phyloP scores from a whole-genome alignment of 2,329 filamentous ascomycete genomes.

The Fusarium continuum region DNA sequence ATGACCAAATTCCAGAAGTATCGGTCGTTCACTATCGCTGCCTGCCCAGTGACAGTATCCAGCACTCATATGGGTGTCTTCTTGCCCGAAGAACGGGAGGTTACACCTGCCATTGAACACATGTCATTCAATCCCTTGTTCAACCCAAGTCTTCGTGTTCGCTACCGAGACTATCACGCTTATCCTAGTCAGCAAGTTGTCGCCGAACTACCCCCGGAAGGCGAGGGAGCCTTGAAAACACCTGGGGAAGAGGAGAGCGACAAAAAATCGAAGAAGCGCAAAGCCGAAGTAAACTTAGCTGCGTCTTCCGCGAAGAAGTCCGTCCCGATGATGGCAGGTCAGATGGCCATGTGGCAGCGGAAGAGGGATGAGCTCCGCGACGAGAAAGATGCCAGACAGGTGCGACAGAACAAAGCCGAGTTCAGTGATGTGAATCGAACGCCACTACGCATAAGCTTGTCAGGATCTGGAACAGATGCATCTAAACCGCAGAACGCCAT shows the following conservation, averaged over 20 bases:
- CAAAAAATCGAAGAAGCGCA: slow-evolving; percentile 63
- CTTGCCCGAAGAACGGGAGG: slow-evolving; percentile 72
- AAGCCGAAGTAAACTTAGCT: slow-evolving; percentile 53
- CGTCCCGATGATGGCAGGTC: slow-evolving; percentile 56
- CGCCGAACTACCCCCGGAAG: slow-evolving; percentile 58
- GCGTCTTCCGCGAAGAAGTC: slow-evolving; percentile 50
- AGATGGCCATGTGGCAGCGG: slow-evolving; percentile 57
- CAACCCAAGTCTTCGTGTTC: slow-evolving; percentile 72
- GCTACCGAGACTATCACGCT: slow-evolving; percentile 79
- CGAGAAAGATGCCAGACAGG: slow-evolving; percentile 9
- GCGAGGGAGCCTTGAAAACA: slow-evolving; percentile 43
- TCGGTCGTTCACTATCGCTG: slow-evolving; percentile 80
- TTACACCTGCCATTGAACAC: slow-evolving; percentile 63
- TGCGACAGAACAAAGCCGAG: slow-evolving; percentile 2
- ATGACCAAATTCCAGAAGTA: slow-evolving; percentile 75
- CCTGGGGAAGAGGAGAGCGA: slow-evolving; percentile 43
- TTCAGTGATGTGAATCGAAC: slow-evolving; percentile 32
- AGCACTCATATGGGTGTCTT: slow-evolving; percentile 90
- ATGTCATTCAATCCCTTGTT: slow-evolving; percentile 76
- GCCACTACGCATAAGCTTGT: slow-evolving; percentile 36
- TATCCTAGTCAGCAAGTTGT: slow-evolving; percentile 74
- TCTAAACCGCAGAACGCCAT: slow-evolving; percentile 40
- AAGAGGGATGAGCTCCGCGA: slow-evolving; percentile 54
- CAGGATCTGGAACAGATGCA: slow-evolving; percentile 23
- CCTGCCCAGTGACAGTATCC: slow-evolving; percentile 73